Evolutionary conservation across 768 basidiomycete species (phyloP), one percentile per base, ranked within the genome.

Genomic region (Suillus ampliporus): DNA sequence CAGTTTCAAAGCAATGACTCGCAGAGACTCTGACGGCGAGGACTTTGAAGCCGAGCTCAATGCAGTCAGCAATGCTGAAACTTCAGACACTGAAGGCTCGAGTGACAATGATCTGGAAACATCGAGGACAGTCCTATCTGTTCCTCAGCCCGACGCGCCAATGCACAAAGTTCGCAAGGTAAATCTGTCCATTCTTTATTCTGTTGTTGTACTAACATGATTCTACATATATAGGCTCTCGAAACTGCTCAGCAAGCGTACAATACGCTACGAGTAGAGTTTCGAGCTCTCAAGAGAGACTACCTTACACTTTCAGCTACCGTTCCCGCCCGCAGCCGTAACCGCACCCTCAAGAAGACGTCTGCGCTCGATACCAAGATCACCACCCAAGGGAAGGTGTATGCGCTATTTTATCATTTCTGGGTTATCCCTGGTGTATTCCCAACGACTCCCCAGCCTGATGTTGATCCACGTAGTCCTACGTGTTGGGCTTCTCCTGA

Each of bases 391-490:
- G 58, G 31, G 31, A 60, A 48, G 28, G 50, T 6, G 6, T 60
- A 38, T 13, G 7, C 46, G 3, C 3, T 60, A 28, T 50, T 60
- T 7, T 40, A 60, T 23, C 58, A 60, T 11, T 60, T 60, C 19
- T 60, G 58, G 58, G 21, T 60, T 1, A 34, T 48, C 9, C 31
- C 31, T 15, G 35, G 58, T 0, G 10, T 60, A 0, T 60, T 60
- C 7, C 46, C 58, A 4, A 35, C n/a, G 11, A 28, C 47, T n/a
- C 57, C 37, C 4, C 40, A 37, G 58, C 31, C 46, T 7, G n/a
- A 37, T 17, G 7, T 38, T 9, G 44, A 50, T 47, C 23, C 23
- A n/a, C 2, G 34, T 17, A n/a, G 58, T 23, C 35, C 58, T 37
- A 19, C 21, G 1, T 4, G 3, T 26, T 60, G 23, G 23, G 11